phyloP scores from a whole-genome alignment of 1,284 basidiomycete genomes.

The Tylopilus microsporus region DNA sequence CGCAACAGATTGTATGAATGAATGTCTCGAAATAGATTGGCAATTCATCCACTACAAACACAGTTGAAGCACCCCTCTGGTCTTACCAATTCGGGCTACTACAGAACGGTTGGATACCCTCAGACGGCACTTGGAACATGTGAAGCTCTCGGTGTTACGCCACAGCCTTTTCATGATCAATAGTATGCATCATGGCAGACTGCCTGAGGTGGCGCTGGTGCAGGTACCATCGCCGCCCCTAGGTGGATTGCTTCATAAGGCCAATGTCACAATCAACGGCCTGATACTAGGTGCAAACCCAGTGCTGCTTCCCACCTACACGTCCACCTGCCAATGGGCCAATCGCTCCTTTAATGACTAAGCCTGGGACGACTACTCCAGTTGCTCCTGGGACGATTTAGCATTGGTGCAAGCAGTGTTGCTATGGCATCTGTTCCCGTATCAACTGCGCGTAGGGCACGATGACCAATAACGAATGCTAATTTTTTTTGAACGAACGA shows the following conservation, averaged over 20 bases:
- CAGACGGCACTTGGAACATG: slow-evolving; percentile 69
- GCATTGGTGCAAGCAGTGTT: neutral
- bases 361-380: slow-evolving; percentile 1
- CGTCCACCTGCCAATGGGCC: slow-evolving; percentile 55
- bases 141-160: slow-evolving; percentile 44
- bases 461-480: neutral
- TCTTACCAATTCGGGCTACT: slow-evolving; percentile 75
- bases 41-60: slow-evolving; percentile 52
- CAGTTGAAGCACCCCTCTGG: slow-evolving; percentile 69
- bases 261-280: slow-evolving; percentile 45
- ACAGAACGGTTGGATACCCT: slow-evolving; percentile 73
- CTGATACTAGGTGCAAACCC: slow-evolving; percentile 21
- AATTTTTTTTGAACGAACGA: neutral
- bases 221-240: slow-evolving; percentile 53
- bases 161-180: slow-evolving; percentile 49
- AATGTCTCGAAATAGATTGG: slow-evolving; percentile 53
- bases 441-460: slow-evolving; percentile 5
- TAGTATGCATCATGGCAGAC: slow-evolving; percentile 66
- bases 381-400: neutral
- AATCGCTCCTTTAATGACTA: neutral
- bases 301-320: slow-evolving; percentile 56
- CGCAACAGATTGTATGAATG: neutral
- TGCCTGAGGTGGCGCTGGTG: slow-evolving; percentile 58
- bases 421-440: neutral
- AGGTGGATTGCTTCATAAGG: slow-evolving; percentile 41